A percentile compares a stretch with the other conserved stretches of the same genome.
Evolutionary conservation across 2,329 filamentous ascomycete species (phyloP).

Genomic region (Chaetomium sp.): DNA sequence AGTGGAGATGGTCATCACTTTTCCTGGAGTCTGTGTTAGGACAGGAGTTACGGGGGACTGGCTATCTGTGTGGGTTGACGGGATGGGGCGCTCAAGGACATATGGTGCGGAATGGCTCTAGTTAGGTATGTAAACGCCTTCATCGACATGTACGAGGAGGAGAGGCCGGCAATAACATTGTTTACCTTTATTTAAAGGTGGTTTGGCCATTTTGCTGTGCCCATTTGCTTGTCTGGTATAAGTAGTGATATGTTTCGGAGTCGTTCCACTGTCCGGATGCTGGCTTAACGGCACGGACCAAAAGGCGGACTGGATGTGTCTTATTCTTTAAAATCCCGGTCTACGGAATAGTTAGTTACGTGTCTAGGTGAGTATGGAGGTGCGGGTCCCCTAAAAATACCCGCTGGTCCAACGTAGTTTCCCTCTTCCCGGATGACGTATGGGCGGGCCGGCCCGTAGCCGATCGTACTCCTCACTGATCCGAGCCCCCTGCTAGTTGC

Average conservation of each 20-base stretch:
- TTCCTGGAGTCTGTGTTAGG: slow-evolving; percentile 6
- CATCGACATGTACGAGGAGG: not conserved
- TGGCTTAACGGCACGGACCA: no score
- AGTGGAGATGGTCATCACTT: not conserved
- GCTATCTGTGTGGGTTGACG: slow-evolving; percentile 1
- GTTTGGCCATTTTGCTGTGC: not conserved
- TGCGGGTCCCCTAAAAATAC: not conserved
- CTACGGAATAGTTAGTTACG: no score
- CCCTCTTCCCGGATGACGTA: not conserved
- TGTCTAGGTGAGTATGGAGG: no score
- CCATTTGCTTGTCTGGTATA: not conserved
- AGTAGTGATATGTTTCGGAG: not conserved
- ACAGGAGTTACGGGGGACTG: slow-evolving; percentile 8
- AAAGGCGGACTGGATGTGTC: no score
- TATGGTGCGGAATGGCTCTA: slow-evolving; percentile 9
- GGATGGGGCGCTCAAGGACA: slow-evolving; percentile 2
- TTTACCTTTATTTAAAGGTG: not conserved
- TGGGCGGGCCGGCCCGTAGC: not conserved
- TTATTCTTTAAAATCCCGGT: no score
- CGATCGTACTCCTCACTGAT: not conserved
- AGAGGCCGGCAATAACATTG: not conserved
- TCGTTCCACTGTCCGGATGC: no score
- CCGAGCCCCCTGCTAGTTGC: not conserved
- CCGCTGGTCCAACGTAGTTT: not conserved
- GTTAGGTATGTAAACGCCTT: slow-evolving; percentile 1